These are phyloP conservation scores for Penicillium macrosclerotiorum DNA, from an alignment of 495 filamentous ascomycete genomes.

Conservation along the genomic window DNA sequence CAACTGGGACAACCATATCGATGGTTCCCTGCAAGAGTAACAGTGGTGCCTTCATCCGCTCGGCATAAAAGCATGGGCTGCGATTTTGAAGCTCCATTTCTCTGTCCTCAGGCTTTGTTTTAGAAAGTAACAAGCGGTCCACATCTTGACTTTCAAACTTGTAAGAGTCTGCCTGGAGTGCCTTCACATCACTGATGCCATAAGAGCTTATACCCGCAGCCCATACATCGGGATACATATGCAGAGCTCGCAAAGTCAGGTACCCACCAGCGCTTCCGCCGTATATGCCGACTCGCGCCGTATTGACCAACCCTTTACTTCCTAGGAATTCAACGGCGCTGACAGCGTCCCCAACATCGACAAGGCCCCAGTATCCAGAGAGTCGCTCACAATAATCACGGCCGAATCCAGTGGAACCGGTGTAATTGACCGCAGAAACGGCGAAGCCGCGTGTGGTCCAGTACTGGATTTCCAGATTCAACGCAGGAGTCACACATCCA, in stretches of 20 bases:
- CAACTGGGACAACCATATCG: constrained; percentile 48
- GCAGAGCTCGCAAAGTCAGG: constrained; percentile 39
- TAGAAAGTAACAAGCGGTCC: constrained; percentile 33
- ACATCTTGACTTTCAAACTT: constrained; percentile 53
- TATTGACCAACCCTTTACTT: constrained; percentile 29
- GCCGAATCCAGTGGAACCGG: constrained; percentile 48
- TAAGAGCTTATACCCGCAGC: constrained; percentile 43
- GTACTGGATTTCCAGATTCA: constrained; percentile 42
- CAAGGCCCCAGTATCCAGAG: constrained; percentile 41
- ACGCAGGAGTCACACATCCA: constrained; percentile 28
- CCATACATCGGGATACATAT: constrained; percentile 31
- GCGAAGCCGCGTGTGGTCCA: constrained; percentile 53
- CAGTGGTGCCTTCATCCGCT: constrained; percentile 43
- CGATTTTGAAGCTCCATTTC: constrained; percentile 34
- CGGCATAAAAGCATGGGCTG: constrained; percentile 43
- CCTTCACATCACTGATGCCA: constrained; percentile 45
- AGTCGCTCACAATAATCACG: constrained; percentile 44
- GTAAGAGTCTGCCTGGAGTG: constrained; percentile 42
- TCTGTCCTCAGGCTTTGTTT: constrained; percentile 29
- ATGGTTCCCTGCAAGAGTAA: constrained; percentile 46
- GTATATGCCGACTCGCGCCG: constrained; percentile 40
- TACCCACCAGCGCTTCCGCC: constrained; percentile 52
- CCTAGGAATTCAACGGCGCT: constrained; percentile 42
- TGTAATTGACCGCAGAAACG: constrained; percentile 47
- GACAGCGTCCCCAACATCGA: constrained; percentile 44